Conservation (phyloP, 2,329 filamentous ascomycete species). For the Hypoxylon sp. region DNA sequence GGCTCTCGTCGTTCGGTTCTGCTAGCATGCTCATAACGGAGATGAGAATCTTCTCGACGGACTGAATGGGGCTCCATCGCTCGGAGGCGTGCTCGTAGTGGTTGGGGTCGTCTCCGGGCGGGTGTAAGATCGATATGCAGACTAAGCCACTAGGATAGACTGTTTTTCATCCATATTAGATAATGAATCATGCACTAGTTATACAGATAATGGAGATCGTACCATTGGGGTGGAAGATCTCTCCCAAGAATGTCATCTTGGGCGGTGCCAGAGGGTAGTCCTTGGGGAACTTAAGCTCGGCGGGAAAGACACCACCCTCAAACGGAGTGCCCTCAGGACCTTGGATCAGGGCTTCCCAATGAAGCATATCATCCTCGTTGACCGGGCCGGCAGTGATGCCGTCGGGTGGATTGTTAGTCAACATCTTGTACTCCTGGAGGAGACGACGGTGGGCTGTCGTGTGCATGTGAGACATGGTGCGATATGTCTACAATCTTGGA, state of each 20-base stretch:
- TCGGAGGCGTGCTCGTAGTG: conserved; percentile 98
- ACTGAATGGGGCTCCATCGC: conserved; percentile 96
- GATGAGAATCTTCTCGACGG: conserved; percentile 96
- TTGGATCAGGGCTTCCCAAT: conserved; percentile 97
- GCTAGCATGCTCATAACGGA: conserved; percentile 99
- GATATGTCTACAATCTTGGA: conserved; percentile 57
- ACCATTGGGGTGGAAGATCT: conserved; percentile 98
- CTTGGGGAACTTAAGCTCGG: conserved; percentile 93
- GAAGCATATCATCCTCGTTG: conserved; percentile 92
- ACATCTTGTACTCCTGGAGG: conserved; percentile 94
- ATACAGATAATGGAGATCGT: conserved; percentile 28
- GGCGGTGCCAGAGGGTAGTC: conserved; percentile 98
- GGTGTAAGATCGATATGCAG: conserved; percentile 98
- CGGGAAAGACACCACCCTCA: conserved; percentile 94
- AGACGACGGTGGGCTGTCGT: conserved; percentile 82
- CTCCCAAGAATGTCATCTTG: conserved; percentile 94
- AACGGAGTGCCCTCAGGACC: conserved; percentile 96
- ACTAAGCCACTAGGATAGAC: conserved; percentile 94
- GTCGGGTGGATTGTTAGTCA: conserved; percentile 95
- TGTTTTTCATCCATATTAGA: conserved; percentile 56
- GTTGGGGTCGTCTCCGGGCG: conserved; percentile 96
- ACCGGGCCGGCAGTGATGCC: conserved; percentile 96
- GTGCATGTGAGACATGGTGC: conserved; percentile 49
- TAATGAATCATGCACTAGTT: background rate
- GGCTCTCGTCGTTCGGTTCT: conserved; percentile 96